Conservation (phyloP, 2,329 filamentous ascomycete species). For the Penicillium sclerotiorum region DNA sequence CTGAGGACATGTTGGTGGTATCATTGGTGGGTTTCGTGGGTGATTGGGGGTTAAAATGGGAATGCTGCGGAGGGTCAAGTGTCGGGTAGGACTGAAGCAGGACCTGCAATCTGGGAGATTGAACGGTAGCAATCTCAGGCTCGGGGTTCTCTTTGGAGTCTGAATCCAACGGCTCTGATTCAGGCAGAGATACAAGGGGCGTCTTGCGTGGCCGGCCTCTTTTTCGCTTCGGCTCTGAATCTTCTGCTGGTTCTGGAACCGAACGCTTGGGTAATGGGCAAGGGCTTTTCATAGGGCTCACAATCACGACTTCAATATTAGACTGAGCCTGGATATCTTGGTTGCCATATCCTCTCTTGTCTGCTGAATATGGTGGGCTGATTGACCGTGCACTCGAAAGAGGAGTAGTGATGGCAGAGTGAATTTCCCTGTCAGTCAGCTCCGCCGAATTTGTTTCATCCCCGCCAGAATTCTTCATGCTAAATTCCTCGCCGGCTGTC, state of each 20-base stretch:
- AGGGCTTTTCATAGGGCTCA: slow-evolving; percentile 5
- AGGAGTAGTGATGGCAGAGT: neutral
- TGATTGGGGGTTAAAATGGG: neutral
- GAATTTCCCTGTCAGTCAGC: too few relatives aligned
- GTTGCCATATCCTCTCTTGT: too few relatives aligned
- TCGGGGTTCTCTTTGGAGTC: too few relatives aligned
- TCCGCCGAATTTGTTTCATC: too few relatives aligned
- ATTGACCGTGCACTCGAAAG: neutral
- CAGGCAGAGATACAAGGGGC: neutral
- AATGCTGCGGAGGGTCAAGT: too few relatives aligned
- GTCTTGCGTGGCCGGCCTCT: slow-evolving; percentile 12
- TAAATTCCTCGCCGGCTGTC: neutral
- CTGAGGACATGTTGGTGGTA: too few relatives aligned
- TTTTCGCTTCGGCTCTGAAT: slow-evolving; percentile 22
- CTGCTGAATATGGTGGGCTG: neutral
- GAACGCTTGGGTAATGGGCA: slow-evolving; percentile 14
- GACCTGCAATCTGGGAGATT: too few relatives aligned
- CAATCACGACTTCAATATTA: slow-evolving; percentile 16
- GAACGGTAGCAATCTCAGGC: neutral
- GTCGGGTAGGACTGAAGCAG: too few relatives aligned
- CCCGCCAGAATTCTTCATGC: too few relatives aligned
- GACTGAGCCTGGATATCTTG: too few relatives aligned
- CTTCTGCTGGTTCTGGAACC: slow-evolving; percentile 10
- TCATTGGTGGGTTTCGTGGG: neutral
- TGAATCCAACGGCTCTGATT: too few relatives aligned